These are phyloP conservation scores for Arthrobotrys pseudoclavata DNA, from an alignment of 2,329 filamentous ascomycete species.

Conservation along the genomic window DNA sequence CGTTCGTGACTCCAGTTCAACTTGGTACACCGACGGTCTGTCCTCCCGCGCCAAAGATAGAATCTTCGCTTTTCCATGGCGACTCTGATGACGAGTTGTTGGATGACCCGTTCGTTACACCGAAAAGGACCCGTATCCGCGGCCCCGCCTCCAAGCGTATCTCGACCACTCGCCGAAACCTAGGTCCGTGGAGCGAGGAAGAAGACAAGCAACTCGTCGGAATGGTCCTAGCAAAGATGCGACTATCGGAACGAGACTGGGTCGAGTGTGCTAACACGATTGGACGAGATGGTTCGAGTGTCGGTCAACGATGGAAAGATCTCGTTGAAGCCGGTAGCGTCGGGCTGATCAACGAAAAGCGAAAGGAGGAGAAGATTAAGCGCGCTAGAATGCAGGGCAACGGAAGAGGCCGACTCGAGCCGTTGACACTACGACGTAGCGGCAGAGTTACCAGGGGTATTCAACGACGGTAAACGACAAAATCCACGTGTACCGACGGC, in stretches of 20 bases:
- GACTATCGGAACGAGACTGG: slow-evolving; percentile 76
- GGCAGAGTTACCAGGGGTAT: slow-evolving; percentile 46
- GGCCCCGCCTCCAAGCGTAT: slow-evolving; percentile 54
- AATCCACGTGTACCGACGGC: slow-evolving; percentile 15
- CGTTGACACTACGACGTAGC: slow-evolving; percentile 34
- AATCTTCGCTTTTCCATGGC: slow-evolving; percentile 49
- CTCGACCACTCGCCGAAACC: slow-evolving; percentile 41
- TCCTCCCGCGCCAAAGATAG: slow-evolving; percentile 51
- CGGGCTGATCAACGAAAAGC: slow-evolving; percentile 56
- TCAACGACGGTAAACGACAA: slow-evolving; percentile 35
- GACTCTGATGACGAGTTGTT: slow-evolving; percentile 54
- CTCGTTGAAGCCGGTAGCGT: slow-evolving; percentile 68
- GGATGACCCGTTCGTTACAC: slow-evolving; percentile 58
- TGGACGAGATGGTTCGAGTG: slow-evolving; percentile 71
- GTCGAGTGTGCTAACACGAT: slow-evolving; percentile 76
- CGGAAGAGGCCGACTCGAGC: slow-evolving; percentile 53
- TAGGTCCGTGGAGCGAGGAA: slow-evolving; percentile 72
- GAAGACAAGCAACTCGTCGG: slow-evolving; percentile 77
- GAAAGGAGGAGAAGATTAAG: slow-evolving; percentile 58
- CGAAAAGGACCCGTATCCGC: slow-evolving; percentile 53
- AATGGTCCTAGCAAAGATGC: slow-evolving; percentile 76
- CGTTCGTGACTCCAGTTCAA: slow-evolving; percentile 46
- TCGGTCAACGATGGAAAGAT: slow-evolving; percentile 75
- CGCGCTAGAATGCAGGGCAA: slow-evolving; percentile 56
- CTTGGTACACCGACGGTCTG: slow-evolving; percentile 40